Evolutionary conservation across 2,329 filamentous ascomycete species (phyloP).

Genomic region (Dactylellina haptotyla): DNA sequence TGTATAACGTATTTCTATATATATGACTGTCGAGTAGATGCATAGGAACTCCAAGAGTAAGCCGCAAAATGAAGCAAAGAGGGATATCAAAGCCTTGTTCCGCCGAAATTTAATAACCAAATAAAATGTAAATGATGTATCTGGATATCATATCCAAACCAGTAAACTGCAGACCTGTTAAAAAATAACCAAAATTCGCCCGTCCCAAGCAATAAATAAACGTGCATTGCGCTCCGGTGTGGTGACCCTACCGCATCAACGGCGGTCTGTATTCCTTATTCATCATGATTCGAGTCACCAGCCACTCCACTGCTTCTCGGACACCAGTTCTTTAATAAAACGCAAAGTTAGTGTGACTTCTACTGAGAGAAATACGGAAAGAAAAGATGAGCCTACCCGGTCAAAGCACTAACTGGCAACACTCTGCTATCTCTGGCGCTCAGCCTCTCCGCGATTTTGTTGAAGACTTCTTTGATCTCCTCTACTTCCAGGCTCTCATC

Average conservation of each 20-base stretch:
- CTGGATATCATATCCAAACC: too few species aligned
- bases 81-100: background rate
- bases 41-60: background rate
- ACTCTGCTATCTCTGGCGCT: slow-evolving; percentile 92
- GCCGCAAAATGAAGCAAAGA: background rate
- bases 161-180: too few species aligned
- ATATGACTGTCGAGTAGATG: background rate
- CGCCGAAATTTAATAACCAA: too few species aligned
- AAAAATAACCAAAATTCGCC: too few species aligned
- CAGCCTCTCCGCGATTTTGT: slow-evolving; percentile 79
- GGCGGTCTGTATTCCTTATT: slow-evolving; percentile 93
- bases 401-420: slow-evolving; percentile 89
- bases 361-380: background rate
- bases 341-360: too few species aligned
- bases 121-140: too few species aligned
- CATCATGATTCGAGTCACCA: slow-evolving; percentile 90
- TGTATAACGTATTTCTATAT: too few species aligned
- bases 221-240: background rate
- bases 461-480: slow-evolving; percentile 95
- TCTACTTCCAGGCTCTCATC: slow-evolving; percentile 99
- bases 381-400: slow-evolving; percentile 64
- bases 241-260: slow-evolving; percentile 82
- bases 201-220: background rate
- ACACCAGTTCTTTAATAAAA: slow-evolving; percentile 85
- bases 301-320: slow-evolving; percentile 95